Evolutionary conservation across 495 filamentous ascomycete species (phyloP), one percentile per base, ranked within the genome.

Genomic region (Massariosphaeria phaeospora): DNA sequence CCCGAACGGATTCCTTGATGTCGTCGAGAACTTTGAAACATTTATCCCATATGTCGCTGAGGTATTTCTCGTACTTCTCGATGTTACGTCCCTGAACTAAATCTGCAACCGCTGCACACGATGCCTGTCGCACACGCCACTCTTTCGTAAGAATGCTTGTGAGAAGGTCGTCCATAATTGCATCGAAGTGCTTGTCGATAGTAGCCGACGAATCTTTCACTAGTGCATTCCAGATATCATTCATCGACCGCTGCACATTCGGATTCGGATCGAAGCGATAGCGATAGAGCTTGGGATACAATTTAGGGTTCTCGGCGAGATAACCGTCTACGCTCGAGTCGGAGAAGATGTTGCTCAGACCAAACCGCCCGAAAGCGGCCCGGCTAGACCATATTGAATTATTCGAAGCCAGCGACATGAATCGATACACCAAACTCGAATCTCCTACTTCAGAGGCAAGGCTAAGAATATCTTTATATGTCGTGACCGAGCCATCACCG

Each of bases 351-450:
- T 79, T 91, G 65, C 87, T 91, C 49, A 98, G 78, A 1, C 93
- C 93, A 58, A 96, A 95, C 13, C 90, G 80, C 13, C 93, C 91
- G 69, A 98, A 96, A 0, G 93, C 91, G 1, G 93, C 91, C 20
- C 93, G 82, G 18, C 88, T 94, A 2, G 89, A 89, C 93, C 93
- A 98, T 27, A 95, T 88, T 0, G 91, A 88, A 49, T 95, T 94
- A 58, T 95, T 93, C 1, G 88, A 85, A 2, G 93, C 93, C 53
- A 98, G 72, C 0, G 89, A 88, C 93, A 98, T 98, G 68, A 97
- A 96, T 50, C 89, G 85, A 70, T 98, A 98, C 7, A 96, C 88
- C 2, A 98, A 76, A 52, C 88, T 93, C 24, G 89, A 88, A 65
- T 97, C 91, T 18, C 93, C 93, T 13, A 95, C 87, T 73, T 98